A percentile compares a stretch with the other conserved stretches of the same genome.
These are phyloP conservation scores for Neurospora sp. DNA, from an alignment of 495 filamentous ascomycete species.

Conservation along the genomic window DNA sequence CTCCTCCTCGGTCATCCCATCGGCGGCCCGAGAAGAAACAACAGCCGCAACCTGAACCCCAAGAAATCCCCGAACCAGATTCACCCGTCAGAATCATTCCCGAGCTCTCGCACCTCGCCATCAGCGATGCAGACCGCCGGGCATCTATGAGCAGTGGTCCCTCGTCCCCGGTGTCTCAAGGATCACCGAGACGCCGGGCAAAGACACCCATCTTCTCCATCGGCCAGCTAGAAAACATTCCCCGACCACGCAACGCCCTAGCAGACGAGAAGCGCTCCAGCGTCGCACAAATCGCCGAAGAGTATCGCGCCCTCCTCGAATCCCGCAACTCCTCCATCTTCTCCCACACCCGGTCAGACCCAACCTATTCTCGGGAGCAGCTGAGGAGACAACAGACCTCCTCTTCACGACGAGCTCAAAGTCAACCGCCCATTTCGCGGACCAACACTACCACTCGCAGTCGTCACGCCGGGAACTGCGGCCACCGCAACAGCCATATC, in stretches of 20 bases:
- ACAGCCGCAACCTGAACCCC: conserved; percentile 6
- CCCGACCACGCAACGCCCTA: conserved; percentile 15
- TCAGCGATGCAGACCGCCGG: conserved; percentile 13
- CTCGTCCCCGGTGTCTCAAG: not conserved
- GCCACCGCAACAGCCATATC: not conserved
- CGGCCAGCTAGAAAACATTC: conserved; percentile 27
- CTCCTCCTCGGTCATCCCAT: not conserved
- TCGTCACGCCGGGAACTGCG: not conserved
- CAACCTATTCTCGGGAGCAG: not conserved
- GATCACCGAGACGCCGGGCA: conserved; percentile 22
- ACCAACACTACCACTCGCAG: not conserved
- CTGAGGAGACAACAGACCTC: not conserved
- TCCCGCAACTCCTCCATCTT: conserved; percentile 16
- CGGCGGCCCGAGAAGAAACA: not conserved
- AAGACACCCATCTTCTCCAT: conserved; percentile 36
- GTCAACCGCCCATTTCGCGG: not conserved
- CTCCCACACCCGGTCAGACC: conserved; percentile 15
- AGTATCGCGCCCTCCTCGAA: conserved; percentile 32
- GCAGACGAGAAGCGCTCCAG: conserved; percentile 20
- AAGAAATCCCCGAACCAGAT: conserved; percentile 3
- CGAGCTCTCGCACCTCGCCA: conserved; percentile 29
- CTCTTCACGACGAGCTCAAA: not conserved
- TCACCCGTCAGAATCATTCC: conserved; percentile 24
- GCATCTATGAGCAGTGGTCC: conserved; percentile 9
- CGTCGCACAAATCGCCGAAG: conserved; percentile 36